phyloP scores from a whole-genome alignment of 805 yeast genomes.

The Dipodascopsis tothii region DNA sequence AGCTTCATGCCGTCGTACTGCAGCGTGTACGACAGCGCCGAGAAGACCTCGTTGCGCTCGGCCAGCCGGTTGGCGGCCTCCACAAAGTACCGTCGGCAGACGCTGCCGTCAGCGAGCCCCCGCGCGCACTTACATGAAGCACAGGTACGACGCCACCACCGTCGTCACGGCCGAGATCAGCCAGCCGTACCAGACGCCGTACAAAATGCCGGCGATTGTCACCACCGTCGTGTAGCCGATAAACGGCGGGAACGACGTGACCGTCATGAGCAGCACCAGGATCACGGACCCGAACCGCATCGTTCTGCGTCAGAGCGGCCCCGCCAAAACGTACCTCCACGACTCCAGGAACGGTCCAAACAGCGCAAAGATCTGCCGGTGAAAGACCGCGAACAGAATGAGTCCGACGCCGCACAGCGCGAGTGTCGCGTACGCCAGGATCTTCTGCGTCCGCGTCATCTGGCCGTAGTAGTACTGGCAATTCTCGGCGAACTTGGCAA shows the following conservation, averaged over 20 bases:
- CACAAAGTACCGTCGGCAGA: slow-evolving; percentile 54
- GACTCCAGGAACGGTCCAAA: neutral
- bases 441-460: neutral
- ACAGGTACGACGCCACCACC: slow-evolving; percentile 62
- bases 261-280: slow-evolving; percentile 47
- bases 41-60: slow-evolving; percentile 53
- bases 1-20: slow-evolving; percentile 63
- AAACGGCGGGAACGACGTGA: slow-evolving; percentile 84
- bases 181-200: slow-evolving; percentile 79
- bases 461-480: neutral
- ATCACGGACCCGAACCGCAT: slow-evolving; percentile 33
- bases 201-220: slow-evolving; percentile 56
- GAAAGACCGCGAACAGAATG: neutral
- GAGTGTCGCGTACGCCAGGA: neutral
- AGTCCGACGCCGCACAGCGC: neutral
- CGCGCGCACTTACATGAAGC: slow-evolving; percentile 44
- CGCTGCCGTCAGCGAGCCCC: slow-evolving; percentile 7
- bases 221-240: slow-evolving; percentile 61
- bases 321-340: neutral
- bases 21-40: slow-evolving; percentile 66
- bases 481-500: neutral
- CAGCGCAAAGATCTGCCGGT: neutral
- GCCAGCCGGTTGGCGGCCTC: slow-evolving; percentile 56
- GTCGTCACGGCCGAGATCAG: slow-evolving; percentile 61
- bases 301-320: slow-evolving; percentile 10